phyloP scores from a whole-genome alignment of 1,139 yeast genomes.

The Lodderomyces parapsilosis region DNA sequence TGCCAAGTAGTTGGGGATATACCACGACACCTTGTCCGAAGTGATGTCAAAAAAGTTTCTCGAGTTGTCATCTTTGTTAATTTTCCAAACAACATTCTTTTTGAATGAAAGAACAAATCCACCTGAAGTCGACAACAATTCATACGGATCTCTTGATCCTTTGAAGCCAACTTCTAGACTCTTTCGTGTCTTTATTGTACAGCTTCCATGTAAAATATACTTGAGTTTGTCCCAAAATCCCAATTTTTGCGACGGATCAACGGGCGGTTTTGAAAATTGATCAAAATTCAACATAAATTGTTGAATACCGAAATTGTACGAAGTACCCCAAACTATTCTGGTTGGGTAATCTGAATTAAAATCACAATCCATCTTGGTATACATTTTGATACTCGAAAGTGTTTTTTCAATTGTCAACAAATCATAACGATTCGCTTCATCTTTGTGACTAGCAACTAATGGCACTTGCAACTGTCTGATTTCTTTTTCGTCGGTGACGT shows the following conservation, averaged over 20 bases:
- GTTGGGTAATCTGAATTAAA: conserved; percentile 61
- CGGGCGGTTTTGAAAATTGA: conserved; percentile 76
- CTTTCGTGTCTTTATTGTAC: conserved; percentile 30
- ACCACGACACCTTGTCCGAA: conserved; percentile 41
- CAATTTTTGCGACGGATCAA: conserved; percentile 59
- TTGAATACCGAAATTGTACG: conserved; percentile 81
- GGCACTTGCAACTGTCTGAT: conserved; percentile 65
- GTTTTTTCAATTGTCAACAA: conserved; percentile 73
- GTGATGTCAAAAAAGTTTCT: conserved; percentile 35
- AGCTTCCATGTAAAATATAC: conserved; percentile 48
- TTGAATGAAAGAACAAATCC: conserved; percentile 43
- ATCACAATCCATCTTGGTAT: conserved; percentile 56
- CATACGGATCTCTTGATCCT: conserved; percentile 48
- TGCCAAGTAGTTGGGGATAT: conserved; percentile 62
- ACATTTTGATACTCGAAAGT: conserved; percentile 72
- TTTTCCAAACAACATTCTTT: conserved; percentile 38
- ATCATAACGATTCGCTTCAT: conserved; percentile 32
- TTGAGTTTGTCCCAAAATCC: conserved; percentile 63
- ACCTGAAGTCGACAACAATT: conserved; percentile 35
- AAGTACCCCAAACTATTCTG: conserved; percentile 81
- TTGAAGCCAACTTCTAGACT: conserved; percentile 56
- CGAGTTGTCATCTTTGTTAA: conserved; percentile 42
- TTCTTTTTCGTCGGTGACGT: conserved; percentile 40
- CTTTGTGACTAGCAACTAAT: conserved; percentile 35
- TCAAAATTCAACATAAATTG: conserved; percentile 80